Conservation (phyloP, 495 filamentous ascomycete species). For the Aspergillus conjunctus region DNA sequence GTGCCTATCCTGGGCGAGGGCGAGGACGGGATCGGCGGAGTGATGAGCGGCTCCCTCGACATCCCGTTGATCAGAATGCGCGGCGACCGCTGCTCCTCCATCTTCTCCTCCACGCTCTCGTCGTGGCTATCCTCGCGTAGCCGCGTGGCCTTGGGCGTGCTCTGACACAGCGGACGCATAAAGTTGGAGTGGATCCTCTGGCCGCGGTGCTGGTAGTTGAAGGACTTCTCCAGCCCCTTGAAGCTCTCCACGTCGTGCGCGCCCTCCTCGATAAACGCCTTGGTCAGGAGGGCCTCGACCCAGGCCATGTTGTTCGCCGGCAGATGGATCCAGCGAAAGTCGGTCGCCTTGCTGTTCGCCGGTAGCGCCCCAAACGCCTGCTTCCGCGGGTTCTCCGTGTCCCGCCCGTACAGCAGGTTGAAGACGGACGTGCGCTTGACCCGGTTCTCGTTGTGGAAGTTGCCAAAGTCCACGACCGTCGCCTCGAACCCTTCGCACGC, state of each 20-base stretch:
- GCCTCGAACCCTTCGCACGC: constrained; percentile 66
- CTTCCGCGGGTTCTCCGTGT: constrained; percentile 52
- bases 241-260: constrained; percentile 67
- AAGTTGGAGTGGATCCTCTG: constrained; percentile 64
- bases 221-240: constrained; percentile 65
- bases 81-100: constrained; percentile 23
- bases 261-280: constrained; percentile 67
- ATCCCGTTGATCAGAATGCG: constrained; percentile 28
- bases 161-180: constrained; percentile 66
- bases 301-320: constrained; percentile 64
- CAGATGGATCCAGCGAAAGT: constrained; percentile 72
- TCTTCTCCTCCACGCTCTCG: constrained; percentile 37
- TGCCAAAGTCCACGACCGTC: constrained; percentile 69
- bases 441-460: constrained; percentile 64
- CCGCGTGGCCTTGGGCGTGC: constrained; percentile 51
- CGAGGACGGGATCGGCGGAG: neutral
- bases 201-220: constrained; percentile 65
- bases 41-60: constrained; percentile 8
- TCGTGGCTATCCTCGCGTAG: constrained; percentile 34
- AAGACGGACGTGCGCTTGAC: constrained; percentile 56
- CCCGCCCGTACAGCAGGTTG: constrained; percentile 64
- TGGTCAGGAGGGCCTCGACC: constrained; percentile 65
- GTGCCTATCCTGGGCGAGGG: constrained; percentile 13
- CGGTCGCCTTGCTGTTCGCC: constrained; percentile 54
- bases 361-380: constrained; percentile 57